A percentile compares a stretch with the other conserved stretches of the same genome.
Conservation (phyloP, 108 stramenopile species). For the Skeletonema marinoi region DNA sequence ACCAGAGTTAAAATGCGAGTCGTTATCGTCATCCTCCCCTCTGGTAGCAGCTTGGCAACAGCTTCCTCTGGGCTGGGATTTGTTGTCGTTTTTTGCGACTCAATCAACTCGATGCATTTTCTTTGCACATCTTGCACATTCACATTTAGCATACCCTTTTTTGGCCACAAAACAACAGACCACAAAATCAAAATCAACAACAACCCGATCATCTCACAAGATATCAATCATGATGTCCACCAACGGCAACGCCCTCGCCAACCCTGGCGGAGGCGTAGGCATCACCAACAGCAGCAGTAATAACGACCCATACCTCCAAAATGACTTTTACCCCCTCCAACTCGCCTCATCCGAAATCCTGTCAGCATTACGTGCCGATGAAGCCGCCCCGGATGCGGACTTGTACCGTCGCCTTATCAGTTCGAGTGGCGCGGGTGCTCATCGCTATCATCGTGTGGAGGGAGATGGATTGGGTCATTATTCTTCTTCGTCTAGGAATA, state of each 20-base stretch:
- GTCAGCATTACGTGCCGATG: constrained; percentile 72
- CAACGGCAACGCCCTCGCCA: background rate
- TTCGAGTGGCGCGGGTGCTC: constrained; percentile 8
- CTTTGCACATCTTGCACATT: no score
- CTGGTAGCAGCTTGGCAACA: no score
- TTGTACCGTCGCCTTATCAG: constrained; percentile 71
- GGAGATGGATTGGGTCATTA: constrained; percentile 11
- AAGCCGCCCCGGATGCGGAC: constrained; percentile 73
- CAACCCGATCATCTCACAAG: no score
- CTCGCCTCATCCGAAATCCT: constrained; percentile 65
- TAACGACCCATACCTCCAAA: constrained; percentile 62
- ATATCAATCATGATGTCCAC: background rate
- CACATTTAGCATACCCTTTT: no score
- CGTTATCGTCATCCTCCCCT: no score
- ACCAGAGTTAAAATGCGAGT: no score
- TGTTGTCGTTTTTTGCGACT: no score
- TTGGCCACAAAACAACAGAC: no score
- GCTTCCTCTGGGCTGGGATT: no score
- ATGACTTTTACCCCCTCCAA: constrained; percentile 78
- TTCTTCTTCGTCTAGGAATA: background rate
- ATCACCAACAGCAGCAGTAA: background rate
- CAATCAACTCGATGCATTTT: no score
- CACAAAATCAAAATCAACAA: no score
- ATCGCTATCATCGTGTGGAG: constrained; percentile 12
- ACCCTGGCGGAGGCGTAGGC: background rate